Conservation (phyloP, 768 basidiomycete species). For the Tephrocybe sp. region DNA sequence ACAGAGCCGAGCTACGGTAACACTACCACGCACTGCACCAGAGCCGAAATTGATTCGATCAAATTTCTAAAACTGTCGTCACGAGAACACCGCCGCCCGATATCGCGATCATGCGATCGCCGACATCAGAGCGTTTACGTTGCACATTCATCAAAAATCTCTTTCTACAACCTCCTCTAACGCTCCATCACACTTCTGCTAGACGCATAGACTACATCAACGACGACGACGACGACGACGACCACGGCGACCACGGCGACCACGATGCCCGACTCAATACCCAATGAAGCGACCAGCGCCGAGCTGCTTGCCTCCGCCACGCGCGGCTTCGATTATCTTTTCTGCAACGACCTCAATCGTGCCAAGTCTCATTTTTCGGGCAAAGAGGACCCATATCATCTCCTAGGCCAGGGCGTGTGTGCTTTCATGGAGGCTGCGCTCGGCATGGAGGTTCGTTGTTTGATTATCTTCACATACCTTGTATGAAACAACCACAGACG, state of each 20-base stretch:
- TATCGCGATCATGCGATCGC: too few species aligned
- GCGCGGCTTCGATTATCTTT: constrained; percentile 66
- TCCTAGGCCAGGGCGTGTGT: constrained; percentile 69
- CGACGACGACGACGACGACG: too few species aligned
- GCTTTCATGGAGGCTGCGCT: constrained; percentile 77
- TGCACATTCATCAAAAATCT: background rate
- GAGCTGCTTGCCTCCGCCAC: constrained; percentile 36
- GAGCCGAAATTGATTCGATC: too few species aligned
- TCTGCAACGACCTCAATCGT: constrained; percentile 61
- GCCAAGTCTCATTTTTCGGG: constrained; percentile 53
- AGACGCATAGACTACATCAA: too few species aligned
- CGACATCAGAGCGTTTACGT: background rate
- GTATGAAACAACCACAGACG: constrained; percentile 31
- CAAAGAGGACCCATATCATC: constrained; percentile 66
- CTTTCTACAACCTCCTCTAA: too few species aligned
- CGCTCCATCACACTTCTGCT: too few species aligned
- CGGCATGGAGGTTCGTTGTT: constrained; percentile 67
- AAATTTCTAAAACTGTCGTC: background rate
- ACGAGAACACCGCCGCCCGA: background rate
- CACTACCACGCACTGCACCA: too few species aligned
- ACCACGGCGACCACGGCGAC: too few species aligned
- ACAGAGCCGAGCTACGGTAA: too few species aligned
- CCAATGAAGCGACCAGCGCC: constrained; percentile 10
- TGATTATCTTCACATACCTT: background rate
- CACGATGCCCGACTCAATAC: background rate